Evolutionary conservation across 129 eudicot genomes (phyloP), one percentile per base, ranked within the genome.

Genomic region (Pulicaria dysenterica): DNA sequence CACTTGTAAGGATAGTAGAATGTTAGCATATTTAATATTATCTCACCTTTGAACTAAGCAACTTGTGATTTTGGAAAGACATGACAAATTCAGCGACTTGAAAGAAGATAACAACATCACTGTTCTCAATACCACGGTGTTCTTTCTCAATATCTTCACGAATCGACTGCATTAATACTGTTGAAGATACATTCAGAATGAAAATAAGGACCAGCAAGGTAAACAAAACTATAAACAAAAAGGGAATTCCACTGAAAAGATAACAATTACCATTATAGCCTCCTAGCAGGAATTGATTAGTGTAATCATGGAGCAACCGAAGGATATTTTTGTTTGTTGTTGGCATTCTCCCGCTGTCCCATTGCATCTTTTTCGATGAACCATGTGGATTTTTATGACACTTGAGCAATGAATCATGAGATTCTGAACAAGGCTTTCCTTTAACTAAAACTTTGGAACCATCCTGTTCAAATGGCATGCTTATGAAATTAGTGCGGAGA

Each of bases 101-200:
- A 80, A 94, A 94, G 82, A 94, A 94, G 50, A 83, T 60, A 62
- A 79, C 80, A 68, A 90, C 83, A 77, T 94, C 97, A 55, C 68
- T 88, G 74, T 80, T 84, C 70, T 86, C 89, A 81, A 94, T 78
- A 40, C 85, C 86, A 71, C 76, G 95, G 79, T 88, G 91, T 66
- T 94, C 99, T 85, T 90, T 86, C 67, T 85, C 96, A 74, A 90
- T 88, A 88, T 94, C 97, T 40, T 85, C 96, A 8, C 86, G 93
- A 38, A 94, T 76, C 40, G 97, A 94, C 85, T 88, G 97, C 97
- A 88, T 90, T 70, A 94, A 77, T 81, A 82, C 99, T 94, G 86
- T 75, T 43, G 54, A 79, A 31, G 3, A 53, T 71, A 40, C 62
- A 61, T 36, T 43, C 45, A 51, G 14, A 64, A 40, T 77, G 49